phyloP scores from a whole-genome alignment of 768 basidiomycete species.

The Pisolithus marmoratus region DNA sequence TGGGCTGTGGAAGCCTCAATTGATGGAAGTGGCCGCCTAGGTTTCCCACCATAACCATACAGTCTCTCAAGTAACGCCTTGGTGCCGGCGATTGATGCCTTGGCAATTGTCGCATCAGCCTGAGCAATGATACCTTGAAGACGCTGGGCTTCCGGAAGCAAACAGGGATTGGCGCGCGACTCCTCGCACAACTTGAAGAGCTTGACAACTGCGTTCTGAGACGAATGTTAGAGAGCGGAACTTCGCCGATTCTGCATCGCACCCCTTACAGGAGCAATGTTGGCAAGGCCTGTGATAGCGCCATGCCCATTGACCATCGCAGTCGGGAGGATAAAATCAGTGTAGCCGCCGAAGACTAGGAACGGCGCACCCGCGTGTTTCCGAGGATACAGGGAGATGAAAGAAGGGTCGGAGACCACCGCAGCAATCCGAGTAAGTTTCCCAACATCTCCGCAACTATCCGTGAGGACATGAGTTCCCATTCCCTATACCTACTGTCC shows the following conservation, averaged over 20 bases:
- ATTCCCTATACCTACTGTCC: not conserved
- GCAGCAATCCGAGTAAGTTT: conserved; percentile 84
- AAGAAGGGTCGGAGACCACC: conserved; percentile 50
- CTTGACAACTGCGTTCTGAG: conserved; percentile 51
- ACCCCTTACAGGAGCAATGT: conserved; percentile 64
- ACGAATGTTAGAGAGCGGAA: conserved; percentile 2
- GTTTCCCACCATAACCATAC: conserved; percentile 75
- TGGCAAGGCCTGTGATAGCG: conserved; percentile 86
- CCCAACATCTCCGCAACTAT: conserved; percentile 85
- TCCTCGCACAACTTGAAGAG: conserved; percentile 59
- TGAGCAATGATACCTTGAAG: conserved; percentile 78
- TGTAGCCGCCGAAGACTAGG: conserved; percentile 80
- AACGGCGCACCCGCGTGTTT: conserved; percentile 64
- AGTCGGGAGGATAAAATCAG: conserved; percentile 77
- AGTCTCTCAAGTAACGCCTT: conserved; percentile 72
- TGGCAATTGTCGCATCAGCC: conserved; percentile 76
- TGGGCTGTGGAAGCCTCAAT: conserved; percentile 50
- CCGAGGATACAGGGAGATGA: conserved; percentile 58
- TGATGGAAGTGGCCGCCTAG: conserved; percentile 74
- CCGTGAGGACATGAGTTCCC: conserved; percentile 6
- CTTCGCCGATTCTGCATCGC: not conserved
- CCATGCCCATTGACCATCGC: conserved; percentile 73
- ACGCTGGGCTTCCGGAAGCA: conserved; percentile 62
- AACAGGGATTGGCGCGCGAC: conserved; percentile 46
- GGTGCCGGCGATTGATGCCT: conserved; percentile 74